Evolutionary conservation across 1,284 basidiomycete genomes (phyloP).

Genomic region (Boletellus dicymbophilus): DNA sequence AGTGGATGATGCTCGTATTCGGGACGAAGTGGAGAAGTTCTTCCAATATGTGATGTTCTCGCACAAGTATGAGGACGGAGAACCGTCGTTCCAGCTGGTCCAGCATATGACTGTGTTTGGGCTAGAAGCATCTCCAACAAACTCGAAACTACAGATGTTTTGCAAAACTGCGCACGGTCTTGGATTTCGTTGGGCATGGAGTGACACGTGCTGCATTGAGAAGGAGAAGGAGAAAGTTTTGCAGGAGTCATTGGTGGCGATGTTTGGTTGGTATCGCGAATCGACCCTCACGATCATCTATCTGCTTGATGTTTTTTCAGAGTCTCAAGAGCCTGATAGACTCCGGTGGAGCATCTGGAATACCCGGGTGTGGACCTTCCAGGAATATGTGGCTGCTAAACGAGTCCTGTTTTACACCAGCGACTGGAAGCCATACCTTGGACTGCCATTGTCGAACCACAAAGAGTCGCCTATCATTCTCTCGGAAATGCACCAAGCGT

Average conservation of each 20-base stretch:
- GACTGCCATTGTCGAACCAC: neutral
- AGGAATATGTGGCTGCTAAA: conserved; percentile 9
- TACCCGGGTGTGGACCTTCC: conserved; percentile 11
- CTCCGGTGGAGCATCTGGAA: conserved; percentile 13
- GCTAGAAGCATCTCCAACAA: neutral
- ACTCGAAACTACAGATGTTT: neutral
- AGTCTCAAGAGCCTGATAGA: neutral
- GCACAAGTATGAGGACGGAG: neutral
- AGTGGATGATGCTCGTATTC: neutral
- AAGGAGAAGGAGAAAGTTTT: neutral
- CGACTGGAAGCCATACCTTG: conserved; percentile 6
- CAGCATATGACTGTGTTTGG: neutral
- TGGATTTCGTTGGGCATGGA: neutral
- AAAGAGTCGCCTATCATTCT: neutral
- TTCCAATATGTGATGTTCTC: conserved; percentile 1
- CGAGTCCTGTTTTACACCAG: neutral
- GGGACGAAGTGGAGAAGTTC: neutral
- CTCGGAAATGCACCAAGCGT: conserved; percentile 1
- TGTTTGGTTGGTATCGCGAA: neutral
- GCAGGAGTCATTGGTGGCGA: neutral
- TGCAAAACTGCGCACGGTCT: neutral
- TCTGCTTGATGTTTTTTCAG: conserved; percentile 7
- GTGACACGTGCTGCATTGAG: neutral
- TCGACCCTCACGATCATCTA: conserved; percentile 1
- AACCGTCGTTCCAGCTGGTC: neutral